Percentiles rank a stretch among this genome's conserved stretches.
Evolutionary conservation across 495 filamentous ascomycete species (phyloP).

Genomic region (Penicillium argentinense): DNA sequence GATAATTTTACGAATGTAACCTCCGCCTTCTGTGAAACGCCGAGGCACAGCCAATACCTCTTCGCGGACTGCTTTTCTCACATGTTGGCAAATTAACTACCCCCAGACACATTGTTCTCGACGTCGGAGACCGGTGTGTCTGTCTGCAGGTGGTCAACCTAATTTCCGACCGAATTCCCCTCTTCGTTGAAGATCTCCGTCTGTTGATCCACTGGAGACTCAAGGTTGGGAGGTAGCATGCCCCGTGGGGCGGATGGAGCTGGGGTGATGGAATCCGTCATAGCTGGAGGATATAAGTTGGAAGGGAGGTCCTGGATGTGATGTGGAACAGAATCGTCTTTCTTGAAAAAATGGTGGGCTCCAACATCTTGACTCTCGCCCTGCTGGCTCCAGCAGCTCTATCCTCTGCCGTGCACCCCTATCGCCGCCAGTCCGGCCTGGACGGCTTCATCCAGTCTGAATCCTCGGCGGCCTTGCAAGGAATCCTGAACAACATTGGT

Average conservation of each 20-base stretch:
- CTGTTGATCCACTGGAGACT: background rate
- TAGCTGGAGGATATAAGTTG: slow-evolving; percentile 1
- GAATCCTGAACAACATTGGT: slow-evolving; percentile 59
- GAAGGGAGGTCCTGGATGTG: no score
- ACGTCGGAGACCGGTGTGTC: background rate
- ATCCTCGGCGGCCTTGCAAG: slow-evolving; percentile 50
- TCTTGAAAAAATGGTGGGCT: slow-evolving; percentile 12
- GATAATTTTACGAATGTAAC: background rate
- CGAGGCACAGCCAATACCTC: background rate
- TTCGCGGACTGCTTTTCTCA: background rate
- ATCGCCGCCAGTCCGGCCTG: slow-evolving; percentile 15
- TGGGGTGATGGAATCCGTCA: background rate
- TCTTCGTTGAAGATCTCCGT: background rate
- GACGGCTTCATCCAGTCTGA: slow-evolving; percentile 57
- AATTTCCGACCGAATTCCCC: background rate
- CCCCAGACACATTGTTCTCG: no score
- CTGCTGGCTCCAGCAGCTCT: slow-evolving; percentile 14
- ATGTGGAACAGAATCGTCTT: no score
- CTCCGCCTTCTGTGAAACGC: background rate
- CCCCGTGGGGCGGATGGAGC: background rate
- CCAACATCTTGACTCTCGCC: slow-evolving; percentile 14
- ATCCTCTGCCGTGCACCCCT: slow-evolving; percentile 10
- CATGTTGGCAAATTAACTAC: background rate
- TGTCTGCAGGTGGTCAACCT: background rate
- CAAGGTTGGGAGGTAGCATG: background rate